These are phyloP conservation scores for Solanum dulcamara DNA, from an alignment of 257 asterid species.

Conservation along the genomic window DNA sequence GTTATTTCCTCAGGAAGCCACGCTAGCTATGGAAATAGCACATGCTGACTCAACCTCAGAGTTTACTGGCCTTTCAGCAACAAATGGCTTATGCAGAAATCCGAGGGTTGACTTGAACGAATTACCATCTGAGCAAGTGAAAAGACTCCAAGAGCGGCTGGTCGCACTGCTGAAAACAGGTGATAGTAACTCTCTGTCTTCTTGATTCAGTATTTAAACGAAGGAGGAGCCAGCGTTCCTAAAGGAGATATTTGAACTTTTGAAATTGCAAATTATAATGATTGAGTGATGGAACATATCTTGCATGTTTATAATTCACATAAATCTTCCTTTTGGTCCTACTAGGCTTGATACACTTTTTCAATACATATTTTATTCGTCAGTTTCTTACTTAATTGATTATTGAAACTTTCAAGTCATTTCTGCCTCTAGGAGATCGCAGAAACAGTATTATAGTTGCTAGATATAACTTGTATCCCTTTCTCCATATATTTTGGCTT, in stretches of 20 bases:
- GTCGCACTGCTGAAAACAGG: constrained; percentile 78
- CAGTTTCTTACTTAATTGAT: not conserved
- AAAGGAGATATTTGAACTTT: not conserved
- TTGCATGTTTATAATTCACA: not conserved
- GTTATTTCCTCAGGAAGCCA: constrained; percentile 70
- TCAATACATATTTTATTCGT: not conserved
- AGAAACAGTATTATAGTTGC: not conserved
- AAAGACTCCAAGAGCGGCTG: constrained; percentile 52
- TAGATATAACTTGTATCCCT: not conserved
- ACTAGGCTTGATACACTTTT: not conserved
- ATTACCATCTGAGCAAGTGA: constrained; percentile 72
- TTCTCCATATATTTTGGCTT: not conserved
- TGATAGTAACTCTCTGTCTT: constrained; percentile 1
- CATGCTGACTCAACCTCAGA: constrained; percentile 58
- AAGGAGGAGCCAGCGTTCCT: not conserved
- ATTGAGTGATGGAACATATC: not conserved
- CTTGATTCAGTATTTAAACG: not conserved
- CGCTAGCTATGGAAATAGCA: constrained; percentile 75
- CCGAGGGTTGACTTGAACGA: constrained; percentile 54
- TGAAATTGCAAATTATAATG: not conserved
- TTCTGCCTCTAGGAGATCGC: not conserved
- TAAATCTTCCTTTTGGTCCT: not conserved
- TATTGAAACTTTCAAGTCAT: not conserved
- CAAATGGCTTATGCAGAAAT: constrained; percentile 30
- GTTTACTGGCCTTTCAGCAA: constrained; percentile 57